Evolutionary conservation across 805 yeast species (phyloP).

Genomic region (Yamadazyma insecticola): DNA sequence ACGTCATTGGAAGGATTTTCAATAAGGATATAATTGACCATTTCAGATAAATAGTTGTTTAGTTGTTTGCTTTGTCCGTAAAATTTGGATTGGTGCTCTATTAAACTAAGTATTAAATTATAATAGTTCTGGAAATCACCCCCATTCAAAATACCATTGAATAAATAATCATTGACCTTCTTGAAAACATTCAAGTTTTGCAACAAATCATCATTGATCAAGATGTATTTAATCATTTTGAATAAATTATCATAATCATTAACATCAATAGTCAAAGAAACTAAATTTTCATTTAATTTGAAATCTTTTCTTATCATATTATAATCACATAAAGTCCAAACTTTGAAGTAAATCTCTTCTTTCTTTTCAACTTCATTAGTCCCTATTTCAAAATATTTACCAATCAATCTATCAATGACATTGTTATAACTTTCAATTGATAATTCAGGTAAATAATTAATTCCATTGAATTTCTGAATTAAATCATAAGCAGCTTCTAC

Average conservation of each 20-base stretch:
- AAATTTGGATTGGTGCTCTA: conserved; percentile 30
- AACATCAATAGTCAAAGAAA: conserved; percentile 27
- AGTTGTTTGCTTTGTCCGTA: conserved; percentile 16
- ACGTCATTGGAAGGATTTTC: not conserved
- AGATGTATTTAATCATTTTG: conserved; percentile 32
- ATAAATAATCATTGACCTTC: conserved; percentile 26
- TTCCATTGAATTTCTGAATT: conserved; percentile 22
- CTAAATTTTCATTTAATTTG: conserved; percentile 17
- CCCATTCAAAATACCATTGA: conserved; percentile 13
- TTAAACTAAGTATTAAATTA: conserved; percentile 26
- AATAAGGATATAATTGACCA: conserved; percentile 17
- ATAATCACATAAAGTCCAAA: conserved; percentile 31
- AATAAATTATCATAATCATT: conserved; percentile 31
- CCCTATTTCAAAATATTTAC: conserved; percentile 15
- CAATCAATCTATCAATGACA: conserved; percentile 22
- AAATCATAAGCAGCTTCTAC: conserved; percentile 19
- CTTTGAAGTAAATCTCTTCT: conserved; percentile 8
- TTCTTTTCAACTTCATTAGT: conserved; percentile 5
- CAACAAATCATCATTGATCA: conserved; percentile 26
- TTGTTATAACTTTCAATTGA: conserved; percentile 24
- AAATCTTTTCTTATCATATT: conserved; percentile 34
- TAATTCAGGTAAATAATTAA: conserved; percentile 33
- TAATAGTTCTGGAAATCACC: conserved; percentile 22
- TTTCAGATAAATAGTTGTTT: conserved; percentile 29
- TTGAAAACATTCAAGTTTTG: conserved; percentile 23